phyloP scores from a whole-genome alignment of 768 basidiomycete genomes.

The Lactarius deliciosus region DNA sequence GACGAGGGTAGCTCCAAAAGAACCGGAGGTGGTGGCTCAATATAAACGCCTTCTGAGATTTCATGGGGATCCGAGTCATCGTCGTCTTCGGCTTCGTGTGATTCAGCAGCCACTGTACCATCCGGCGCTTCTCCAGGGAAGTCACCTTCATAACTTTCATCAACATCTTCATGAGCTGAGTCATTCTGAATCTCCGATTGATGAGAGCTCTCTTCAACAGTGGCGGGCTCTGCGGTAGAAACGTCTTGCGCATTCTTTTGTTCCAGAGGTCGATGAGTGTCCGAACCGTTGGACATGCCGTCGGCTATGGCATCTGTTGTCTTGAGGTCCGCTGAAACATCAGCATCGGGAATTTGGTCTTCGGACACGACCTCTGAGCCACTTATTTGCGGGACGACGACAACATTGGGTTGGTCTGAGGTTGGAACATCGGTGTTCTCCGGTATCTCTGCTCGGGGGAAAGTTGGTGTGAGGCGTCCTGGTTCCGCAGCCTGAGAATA shows the following conservation, averaged over 20 bases:
- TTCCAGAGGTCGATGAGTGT: background rate
- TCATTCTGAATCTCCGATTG: conserved; percentile 4
- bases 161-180: conserved; percentile 4
- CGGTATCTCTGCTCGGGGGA: background rate
- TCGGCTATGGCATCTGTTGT: background rate
- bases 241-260: background rate
- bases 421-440: background rate
- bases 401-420: background rate
- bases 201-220: background rate
- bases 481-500: conserved; percentile 36
- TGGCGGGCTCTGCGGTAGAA: conserved; percentile 3
- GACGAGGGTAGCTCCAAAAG: conserved; percentile 47
- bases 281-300: background rate
- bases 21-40: conserved; percentile 73
- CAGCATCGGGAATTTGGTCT: background rate
- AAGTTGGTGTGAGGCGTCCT: conserved; percentile 10
- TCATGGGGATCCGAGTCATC: conserved; percentile 25
- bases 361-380: background rate
- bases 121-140: background rate
- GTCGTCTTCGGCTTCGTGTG: conserved; percentile 9
- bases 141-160: conserved; percentile 2
- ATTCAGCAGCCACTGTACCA: conserved; percentile 2
- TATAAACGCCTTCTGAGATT: conserved; percentile 53
- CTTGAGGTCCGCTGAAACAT: background rate
- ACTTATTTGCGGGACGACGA: background rate